These are phyloP conservation scores for Flaveria ramosissima DNA, from an alignment of 129 eudicot genomes.

Conservation along the genomic window DNA sequence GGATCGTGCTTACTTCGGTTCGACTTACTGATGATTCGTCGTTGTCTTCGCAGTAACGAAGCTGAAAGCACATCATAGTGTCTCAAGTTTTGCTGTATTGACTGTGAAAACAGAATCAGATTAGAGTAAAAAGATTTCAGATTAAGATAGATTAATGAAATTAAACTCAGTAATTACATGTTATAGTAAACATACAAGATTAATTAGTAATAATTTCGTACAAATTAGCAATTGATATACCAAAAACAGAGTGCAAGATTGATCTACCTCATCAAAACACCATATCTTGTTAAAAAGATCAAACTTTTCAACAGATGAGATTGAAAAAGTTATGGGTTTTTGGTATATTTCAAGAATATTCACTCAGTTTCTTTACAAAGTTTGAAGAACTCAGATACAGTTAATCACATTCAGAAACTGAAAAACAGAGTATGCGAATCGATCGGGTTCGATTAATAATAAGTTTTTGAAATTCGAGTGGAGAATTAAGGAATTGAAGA, in stretches of 20 bases:
- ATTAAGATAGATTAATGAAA: too few species aligned
- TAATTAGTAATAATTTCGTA: background rate
- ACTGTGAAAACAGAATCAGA: background rate
- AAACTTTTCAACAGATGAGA: background rate
- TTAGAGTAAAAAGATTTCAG: background rate
- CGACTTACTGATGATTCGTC: conserved; percentile 41
- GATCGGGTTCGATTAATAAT: background rate
- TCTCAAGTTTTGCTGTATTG: background rate
- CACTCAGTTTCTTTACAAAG: too few species aligned
- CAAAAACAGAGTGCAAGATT: background rate
- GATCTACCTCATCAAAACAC: background rate
- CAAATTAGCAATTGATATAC: background rate
- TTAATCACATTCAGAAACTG: too few species aligned
- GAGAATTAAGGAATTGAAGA: background rate
- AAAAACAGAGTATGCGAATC: background rate
- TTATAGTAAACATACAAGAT: background rate
- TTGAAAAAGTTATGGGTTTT: conserved; percentile 1
- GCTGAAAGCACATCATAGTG: conserved; percentile 66
- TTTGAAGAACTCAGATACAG: background rate
- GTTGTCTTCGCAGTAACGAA: conserved; percentile 49
- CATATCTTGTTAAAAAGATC: background rate
- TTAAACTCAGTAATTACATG: too few species aligned
- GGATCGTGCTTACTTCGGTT: conserved; percentile 39
- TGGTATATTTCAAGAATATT: background rate
- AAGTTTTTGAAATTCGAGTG: background rate